phyloP scores from a whole-genome alignment of 352 stramenopile species.

The Phytophthora aleatoria region DNA sequence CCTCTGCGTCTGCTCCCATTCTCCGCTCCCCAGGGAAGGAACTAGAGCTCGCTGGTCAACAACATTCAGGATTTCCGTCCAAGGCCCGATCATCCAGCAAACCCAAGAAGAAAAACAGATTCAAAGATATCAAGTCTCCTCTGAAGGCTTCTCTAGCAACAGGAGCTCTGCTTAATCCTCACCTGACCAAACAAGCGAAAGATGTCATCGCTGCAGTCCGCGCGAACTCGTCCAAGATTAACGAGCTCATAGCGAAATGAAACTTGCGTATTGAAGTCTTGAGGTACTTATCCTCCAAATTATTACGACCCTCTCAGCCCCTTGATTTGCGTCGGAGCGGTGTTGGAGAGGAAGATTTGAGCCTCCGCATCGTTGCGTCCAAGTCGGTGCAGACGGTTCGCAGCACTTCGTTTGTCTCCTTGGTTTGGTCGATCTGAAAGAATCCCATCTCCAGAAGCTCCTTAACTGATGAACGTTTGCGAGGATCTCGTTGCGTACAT shows the following conservation, averaged over 20 bases:
- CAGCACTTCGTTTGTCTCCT: slow-evolving; percentile 61
- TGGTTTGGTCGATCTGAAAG: slow-evolving; percentile 55
- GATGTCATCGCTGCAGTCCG: slow-evolving; percentile 65
- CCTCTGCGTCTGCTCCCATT: slow-evolving; percentile 29
- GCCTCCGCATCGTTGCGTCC: slow-evolving; percentile 56
- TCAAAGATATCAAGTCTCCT: slow-evolving; percentile 26
- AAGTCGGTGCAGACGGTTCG: slow-evolving; percentile 61
- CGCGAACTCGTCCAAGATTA: slow-evolving; percentile 78
- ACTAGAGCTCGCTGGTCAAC: background rate
- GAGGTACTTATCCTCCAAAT: too few relatives aligned
- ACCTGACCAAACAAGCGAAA: slow-evolving; percentile 59
- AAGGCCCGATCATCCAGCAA: slow-evolving; percentile 12
- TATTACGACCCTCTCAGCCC: background rate
- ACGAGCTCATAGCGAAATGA: slow-evolving; percentile 63
- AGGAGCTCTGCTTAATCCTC: slow-evolving; percentile 47
- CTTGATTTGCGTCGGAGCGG: slow-evolving; percentile 15
- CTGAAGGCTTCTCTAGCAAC: slow-evolving; percentile 25
- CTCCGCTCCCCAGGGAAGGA: slow-evolving; percentile 4
- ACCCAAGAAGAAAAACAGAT: slow-evolving; percentile 27
- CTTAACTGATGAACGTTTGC: slow-evolving; percentile 38
- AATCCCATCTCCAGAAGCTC: slow-evolving; percentile 50
- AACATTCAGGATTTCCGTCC: slow-evolving; percentile 11
- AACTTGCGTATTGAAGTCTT: background rate
- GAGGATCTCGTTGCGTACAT: slow-evolving; percentile 51
- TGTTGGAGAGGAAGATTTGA: slow-evolving; percentile 26